Percentiles rank a stretch among this genome's conserved stretches.
phyloP scores from a whole-genome alignment of 345 rosid species.

The Aegle marmelos region DNA sequence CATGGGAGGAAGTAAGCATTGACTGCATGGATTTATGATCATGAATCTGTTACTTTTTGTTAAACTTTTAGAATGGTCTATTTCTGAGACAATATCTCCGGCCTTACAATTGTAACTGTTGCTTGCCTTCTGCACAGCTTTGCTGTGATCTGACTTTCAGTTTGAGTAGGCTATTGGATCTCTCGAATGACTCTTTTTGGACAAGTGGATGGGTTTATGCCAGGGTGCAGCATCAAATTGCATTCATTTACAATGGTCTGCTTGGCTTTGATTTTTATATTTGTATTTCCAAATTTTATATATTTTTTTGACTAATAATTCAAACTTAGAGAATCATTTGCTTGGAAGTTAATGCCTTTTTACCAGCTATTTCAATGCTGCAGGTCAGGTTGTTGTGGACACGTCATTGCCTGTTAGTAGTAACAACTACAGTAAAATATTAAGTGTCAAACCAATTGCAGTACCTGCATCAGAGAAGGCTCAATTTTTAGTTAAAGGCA shows the following conservation, averaged over 20 bases:
- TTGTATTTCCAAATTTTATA: not conserved
- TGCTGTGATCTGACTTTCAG: constrained; percentile 66
- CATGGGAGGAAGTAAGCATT: constrained; percentile 87
- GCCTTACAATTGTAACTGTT: constrained; percentile 20
- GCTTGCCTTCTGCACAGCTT: constrained; percentile 48
- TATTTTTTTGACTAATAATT: constrained; percentile 4
- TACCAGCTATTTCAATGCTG: constrained; percentile 19
- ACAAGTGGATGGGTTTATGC: constrained; percentile 81
- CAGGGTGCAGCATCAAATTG: constrained; percentile 76
- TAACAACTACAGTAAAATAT: constrained; percentile 50
- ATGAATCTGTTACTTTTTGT: constrained; percentile 2
- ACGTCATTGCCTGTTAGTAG: constrained; percentile 61
- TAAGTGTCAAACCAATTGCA: constrained; percentile 78
- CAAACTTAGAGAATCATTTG: not conserved
- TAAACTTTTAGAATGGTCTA: not conserved
- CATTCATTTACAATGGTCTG: constrained; percentile 73
- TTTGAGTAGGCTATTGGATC: constrained; percentile 76
- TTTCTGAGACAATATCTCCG: not conserved
- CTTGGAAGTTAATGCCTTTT: constrained; percentile 18
- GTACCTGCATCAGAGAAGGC: constrained; percentile 53
- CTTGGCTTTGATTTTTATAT: constrained; percentile 14
- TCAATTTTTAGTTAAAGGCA: constrained; percentile 74
- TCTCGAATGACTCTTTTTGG: constrained; percentile 80
- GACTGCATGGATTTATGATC: constrained; percentile 9
- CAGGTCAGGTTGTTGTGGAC: constrained; percentile 88